Evolutionary conservation across 805 yeast genomes (phyloP).

Genomic region (Metschnikowia baotianmanensis): DNA sequence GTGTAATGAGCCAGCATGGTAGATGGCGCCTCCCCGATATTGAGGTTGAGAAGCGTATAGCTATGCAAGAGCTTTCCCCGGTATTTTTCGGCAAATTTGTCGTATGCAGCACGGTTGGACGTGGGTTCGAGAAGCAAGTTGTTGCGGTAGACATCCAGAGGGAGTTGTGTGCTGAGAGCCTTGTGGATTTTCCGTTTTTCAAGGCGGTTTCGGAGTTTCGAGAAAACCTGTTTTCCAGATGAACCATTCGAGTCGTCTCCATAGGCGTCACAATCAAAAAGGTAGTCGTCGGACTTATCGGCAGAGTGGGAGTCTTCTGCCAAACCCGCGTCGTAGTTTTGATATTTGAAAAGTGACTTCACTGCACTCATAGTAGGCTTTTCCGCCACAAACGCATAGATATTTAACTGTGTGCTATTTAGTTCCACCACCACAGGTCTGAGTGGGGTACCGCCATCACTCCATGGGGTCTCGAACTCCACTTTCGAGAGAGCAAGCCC

Average conservation of each 20-base stretch:
- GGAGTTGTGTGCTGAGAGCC: constrained; percentile 18
- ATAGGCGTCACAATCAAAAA: constrained; percentile 31
- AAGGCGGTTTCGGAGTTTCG: constrained; percentile 22
- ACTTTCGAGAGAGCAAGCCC: constrained; percentile 35
- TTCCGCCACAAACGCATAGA: constrained; percentile 28
- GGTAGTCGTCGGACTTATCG: constrained; percentile 18
- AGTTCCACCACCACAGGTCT: constrained; percentile 39
- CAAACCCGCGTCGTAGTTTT: constrained; percentile 23
- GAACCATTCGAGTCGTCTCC: constrained; percentile 20
- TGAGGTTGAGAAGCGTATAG: constrained; percentile 31
- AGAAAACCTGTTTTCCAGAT: constrained; percentile 10
- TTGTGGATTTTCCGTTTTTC: constrained; percentile 16
- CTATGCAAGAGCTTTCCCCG: constrained; percentile 25
- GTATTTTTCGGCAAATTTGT: constrained; percentile 20
- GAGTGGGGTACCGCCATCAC: constrained; percentile 27
- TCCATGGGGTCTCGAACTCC: constrained; percentile 40
- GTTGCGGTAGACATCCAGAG: constrained; percentile 26
- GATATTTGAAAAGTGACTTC: constrained; percentile 30
- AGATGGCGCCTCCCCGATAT: constrained; percentile 38
- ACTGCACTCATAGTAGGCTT: constrained; percentile 23
- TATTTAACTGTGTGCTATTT: constrained; percentile 38
- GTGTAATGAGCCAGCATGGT: constrained; percentile 26
- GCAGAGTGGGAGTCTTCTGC: neutral
- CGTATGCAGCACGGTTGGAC: constrained; percentile 15
- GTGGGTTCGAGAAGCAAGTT: constrained; percentile 40